Conservation (phyloP, 2,329 filamentous ascomycete species). For the Teratosphaeria epicoccoides region DNA sequence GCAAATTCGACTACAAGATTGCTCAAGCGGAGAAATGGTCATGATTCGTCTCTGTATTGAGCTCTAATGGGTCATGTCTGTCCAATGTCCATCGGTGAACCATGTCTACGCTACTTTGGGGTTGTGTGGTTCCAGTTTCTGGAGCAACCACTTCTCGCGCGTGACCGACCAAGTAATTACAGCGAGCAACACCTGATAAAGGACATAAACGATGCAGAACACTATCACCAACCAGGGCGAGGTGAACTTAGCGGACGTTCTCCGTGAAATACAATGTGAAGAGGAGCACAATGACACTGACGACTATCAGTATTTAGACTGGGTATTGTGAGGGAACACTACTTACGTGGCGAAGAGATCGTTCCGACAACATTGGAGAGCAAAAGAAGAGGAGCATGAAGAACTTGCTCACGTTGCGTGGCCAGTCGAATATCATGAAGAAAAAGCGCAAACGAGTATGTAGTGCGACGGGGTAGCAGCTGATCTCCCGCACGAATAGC, state of each 20-base stretch:
- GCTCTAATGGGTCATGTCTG: neutral
- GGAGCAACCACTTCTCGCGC: neutral
- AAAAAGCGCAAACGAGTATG: constrained; percentile 37
- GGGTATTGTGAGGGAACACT: neutral
- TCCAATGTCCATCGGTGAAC: no score
- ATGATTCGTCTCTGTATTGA: neutral
- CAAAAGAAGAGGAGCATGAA: constrained; percentile 37
- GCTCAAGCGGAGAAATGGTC: neutral
- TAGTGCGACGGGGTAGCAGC: constrained; percentile 40
- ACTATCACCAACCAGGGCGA: constrained; percentile 30
- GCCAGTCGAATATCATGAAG: constrained; percentile 37
- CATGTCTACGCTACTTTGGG: no score
- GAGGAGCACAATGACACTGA: constrained; percentile 25
- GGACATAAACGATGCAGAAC: constrained; percentile 35
- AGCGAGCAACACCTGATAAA: constrained; percentile 31
- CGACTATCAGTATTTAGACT: neutral
- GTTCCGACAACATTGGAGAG: constrained; percentile 38
- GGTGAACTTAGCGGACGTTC: constrained; percentile 36
- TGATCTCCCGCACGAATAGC: constrained; percentile 36
- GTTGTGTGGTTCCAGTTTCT: no score
- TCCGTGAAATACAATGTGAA: constrained; percentile 39
- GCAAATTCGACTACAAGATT: neutral
- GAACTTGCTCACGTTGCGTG: constrained; percentile 27
- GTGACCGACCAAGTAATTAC: neutral
- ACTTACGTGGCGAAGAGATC: constrained; percentile 17